A percentile compares a stretch with the other conserved stretches of the same genome.
Conservation (phyloP, 441 rosid species). For the Brassica hybrid region DNA sequence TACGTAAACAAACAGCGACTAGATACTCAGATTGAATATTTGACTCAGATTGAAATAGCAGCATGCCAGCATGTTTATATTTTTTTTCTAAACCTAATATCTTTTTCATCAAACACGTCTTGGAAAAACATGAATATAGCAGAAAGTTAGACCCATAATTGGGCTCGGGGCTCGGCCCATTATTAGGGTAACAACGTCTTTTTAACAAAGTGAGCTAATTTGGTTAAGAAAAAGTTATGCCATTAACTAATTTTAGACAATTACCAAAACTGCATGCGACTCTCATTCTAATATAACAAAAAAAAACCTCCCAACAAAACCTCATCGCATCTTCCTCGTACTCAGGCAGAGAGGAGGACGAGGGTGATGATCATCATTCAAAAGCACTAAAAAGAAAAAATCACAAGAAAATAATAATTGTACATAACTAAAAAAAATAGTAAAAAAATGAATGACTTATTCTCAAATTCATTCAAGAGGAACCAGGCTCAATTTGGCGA, state of each 20-base stretch:
- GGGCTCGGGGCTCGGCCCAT: constrained; percentile 33
- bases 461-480: constrained; percentile 83
- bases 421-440: constrained; percentile 1
- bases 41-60: neutral
- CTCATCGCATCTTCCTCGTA: constrained; percentile 24
- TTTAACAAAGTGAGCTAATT: constrained; percentile 29
- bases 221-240: constrained; percentile 36
- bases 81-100: neutral
- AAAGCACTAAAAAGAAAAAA: neutral
- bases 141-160: constrained; percentile 8
- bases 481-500: constrained; percentile 62
- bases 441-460: constrained; percentile 81
- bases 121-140: neutral
- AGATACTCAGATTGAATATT: neutral
- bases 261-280: constrained; percentile 37
- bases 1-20: neutral
- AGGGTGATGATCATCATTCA: constrained; percentile 25
- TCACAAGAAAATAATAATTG: neutral
- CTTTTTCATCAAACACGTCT: neutral
- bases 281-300: constrained; percentile 37
- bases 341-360: constrained; percentile 35
- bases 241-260: constrained; percentile 39
- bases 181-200: constrained; percentile 7
- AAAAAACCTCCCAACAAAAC: constrained; percentile 25
- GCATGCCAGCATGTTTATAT: neutral